phyloP scores from a whole-genome alignment of 179 eudicot genomes.

The Heliamphora pulchella region DNA sequence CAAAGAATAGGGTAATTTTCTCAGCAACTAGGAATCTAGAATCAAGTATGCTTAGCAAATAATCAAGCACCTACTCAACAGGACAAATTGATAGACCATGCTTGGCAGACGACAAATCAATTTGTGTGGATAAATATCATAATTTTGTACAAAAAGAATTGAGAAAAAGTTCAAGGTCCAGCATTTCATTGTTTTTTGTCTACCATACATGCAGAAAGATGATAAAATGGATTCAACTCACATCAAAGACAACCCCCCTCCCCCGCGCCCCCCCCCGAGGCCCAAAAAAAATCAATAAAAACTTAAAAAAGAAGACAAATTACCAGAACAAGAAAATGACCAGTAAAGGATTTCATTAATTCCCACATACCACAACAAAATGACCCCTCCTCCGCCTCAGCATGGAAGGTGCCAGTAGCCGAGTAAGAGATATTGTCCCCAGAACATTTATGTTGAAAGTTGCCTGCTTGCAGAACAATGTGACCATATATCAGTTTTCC shows the following conservation, averaged over 20 bases:
- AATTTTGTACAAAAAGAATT: background rate
- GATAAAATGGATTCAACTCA: background rate
- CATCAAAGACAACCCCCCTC: too few species aligned
- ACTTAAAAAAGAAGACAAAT: too few species aligned
- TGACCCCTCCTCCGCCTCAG: slow-evolving; percentile 78
- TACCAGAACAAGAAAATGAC: background rate
- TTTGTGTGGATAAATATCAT: background rate
- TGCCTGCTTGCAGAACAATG: slow-evolving; percentile 42
- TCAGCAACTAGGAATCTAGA: background rate
- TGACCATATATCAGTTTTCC: slow-evolving; percentile 8
- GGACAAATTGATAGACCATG: background rate
- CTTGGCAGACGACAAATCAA: background rate
- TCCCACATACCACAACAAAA: slow-evolving; percentile 86
- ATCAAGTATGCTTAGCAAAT: background rate
- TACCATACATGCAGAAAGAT: background rate
- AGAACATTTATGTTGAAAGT: slow-evolving; percentile 68
- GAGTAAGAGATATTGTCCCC: slow-evolving; percentile 84
- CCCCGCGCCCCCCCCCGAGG: too few species aligned
- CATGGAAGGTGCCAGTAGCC: slow-evolving; percentile 74
- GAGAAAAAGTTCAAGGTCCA: background rate
- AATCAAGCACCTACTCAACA: background rate
- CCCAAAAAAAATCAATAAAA: too few species aligned
- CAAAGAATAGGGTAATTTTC: background rate
- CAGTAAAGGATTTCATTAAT: background rate
- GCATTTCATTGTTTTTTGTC: background rate